Evolutionary conservation across 306 rosid genomes (phyloP).

Genomic region (Crotalaria pallida): DNA sequence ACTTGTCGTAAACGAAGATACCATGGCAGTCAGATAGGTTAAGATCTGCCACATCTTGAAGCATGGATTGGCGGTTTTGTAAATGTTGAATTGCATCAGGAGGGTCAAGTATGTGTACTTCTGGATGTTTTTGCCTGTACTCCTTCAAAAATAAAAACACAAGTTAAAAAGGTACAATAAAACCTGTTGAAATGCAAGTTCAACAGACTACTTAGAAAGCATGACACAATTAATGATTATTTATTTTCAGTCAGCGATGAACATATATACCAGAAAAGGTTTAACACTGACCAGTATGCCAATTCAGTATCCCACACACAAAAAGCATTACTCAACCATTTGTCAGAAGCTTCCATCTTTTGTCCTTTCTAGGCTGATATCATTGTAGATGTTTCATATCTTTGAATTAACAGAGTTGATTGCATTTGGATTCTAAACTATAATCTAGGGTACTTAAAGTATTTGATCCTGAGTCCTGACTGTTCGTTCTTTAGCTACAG

Average conservation of each 20-base stretch:
- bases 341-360: background rate
- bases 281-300: background rate
- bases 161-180: background rate
- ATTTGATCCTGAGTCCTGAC: background rate
- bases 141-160: conserved; percentile 32
- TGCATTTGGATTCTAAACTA: conserved; percentile 12
- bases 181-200: conserved; percentile 10
- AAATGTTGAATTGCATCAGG: conserved; percentile 46
- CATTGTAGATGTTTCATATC: background rate
- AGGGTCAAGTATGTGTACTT: conserved; percentile 44
- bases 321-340: background rate
- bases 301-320: background rate
- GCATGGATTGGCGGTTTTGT: conserved; percentile 60
- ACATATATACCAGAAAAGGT: background rate
- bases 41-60: conserved; percentile 45
- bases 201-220: conserved; percentile 2
- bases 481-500: background rate
- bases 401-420: background rate
- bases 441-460: background rate
- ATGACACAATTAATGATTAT: conserved; percentile 10
- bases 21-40: conserved; percentile 45
- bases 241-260: background rate
- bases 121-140: conserved; percentile 40
- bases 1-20: conserved; percentile 19
- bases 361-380: background rate